Base-by-base conservation (phyloP, 2,329 filamentous ascomycete species). In the Bretziella fagacearum region DNA sequence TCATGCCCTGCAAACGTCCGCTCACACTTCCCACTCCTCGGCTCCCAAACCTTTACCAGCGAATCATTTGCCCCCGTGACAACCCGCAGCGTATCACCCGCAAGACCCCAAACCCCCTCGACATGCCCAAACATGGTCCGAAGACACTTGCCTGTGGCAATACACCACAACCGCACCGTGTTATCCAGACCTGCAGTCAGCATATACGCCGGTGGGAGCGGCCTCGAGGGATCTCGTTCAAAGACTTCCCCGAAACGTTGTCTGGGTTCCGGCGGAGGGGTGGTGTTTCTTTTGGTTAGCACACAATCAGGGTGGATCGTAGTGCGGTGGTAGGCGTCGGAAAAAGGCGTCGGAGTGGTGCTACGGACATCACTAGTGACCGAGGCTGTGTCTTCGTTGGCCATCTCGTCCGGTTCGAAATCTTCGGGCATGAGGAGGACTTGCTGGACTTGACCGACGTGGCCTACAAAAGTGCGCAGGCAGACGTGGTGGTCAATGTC, bases 41-140 rank as follows among this genome's bases (percentile, higher is more conserved):
- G 83, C 63, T 96, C 89, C 91, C 91, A 98, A 26, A 73, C 61
- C 66, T 96, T 96, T 56, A 94, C 83, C 77, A 89, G 93, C 35
- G 84, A 79, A 62, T 98, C 91, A 60, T 96, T 86, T 8, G 84
- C 83, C 1, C 87, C 89, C 15, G 81, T 85, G 11, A 96, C 85
- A 13, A 94, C 77, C 8, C 91, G 77, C 17, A 96, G 66, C 1
- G 82, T 87, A 62, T 96, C 89, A 2, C 84, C 89, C 0, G 83
- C 84, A 2, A 98, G 70, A 4, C 84, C 82, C 91, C 91, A 98
- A 17, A 98, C 81, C 26, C 91, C 91, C 61, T 98, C 91, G 18
- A 98, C 74, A 57, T 98, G 91, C 0, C 91, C 91, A 59, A 96
- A 98, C 68, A 95, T 93, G 26, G 85, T 93, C 52, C 85, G 82